phyloP scores from a whole-genome alignment of 345 rosid species.

The Rhodamnia argentea region DNA sequence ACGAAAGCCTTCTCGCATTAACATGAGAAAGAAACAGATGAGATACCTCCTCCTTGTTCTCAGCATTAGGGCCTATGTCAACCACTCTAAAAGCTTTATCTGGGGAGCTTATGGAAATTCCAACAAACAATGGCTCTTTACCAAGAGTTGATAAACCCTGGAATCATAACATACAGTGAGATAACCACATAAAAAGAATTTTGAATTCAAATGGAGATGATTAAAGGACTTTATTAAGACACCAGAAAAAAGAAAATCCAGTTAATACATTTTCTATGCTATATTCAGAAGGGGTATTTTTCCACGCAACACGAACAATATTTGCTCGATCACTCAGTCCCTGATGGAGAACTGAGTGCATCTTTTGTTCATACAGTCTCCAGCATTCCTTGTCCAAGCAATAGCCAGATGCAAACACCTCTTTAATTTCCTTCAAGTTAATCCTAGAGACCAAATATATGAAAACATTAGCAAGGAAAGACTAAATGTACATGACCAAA shows the following conservation, averaged over 20 bases:
- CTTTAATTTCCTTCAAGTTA: constrained; percentile 43
- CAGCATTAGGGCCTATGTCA: constrained; percentile 90
- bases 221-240: not conserved
- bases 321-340: constrained; percentile 78
- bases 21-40: not conserved
- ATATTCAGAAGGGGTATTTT: constrained; percentile 45
- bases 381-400: constrained; percentile 92
- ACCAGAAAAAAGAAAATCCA: not conserved
- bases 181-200: not conserved
- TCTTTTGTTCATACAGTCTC: constrained; percentile 76
- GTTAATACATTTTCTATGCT: constrained; percentile 51
- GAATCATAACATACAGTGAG: constrained; percentile 5
- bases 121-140: constrained; percentile 58
- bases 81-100: constrained; percentile 69
- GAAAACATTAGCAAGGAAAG: not conserved
- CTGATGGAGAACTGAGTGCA: constrained; percentile 48
- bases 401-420: constrained; percentile 40
- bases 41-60: constrained; percentile 76
- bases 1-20: not conserved
- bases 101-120: constrained; percentile 59
- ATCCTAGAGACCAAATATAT: constrained; percentile 36
- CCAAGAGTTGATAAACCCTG: constrained; percentile 70
- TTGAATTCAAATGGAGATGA: not conserved
- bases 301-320: constrained; percentile 68
- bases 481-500: not conserved